Evolutionary conservation across 177 flowering plant genomes (phyloP), one percentile per base, ranked within the genome.

Genomic region (Vitis hybrid): DNA sequence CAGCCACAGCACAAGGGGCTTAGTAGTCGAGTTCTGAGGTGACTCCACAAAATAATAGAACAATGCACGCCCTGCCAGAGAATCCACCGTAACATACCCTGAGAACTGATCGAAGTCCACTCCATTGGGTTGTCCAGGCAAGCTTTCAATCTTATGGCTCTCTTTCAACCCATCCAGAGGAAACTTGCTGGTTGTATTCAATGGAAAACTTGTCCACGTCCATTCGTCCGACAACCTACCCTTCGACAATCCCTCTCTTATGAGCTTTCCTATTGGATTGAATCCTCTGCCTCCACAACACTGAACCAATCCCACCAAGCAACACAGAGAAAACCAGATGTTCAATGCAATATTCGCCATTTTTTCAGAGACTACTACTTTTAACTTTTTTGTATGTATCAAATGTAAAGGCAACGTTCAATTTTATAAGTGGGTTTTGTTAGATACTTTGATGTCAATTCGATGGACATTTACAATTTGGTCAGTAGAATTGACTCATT

Each of bases 11-110:
- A 83, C 66, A 16, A 85, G 78, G 64, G 87, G 88, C 3, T 84
- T 83, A 18, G 81, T 60, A 5, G 84, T 66, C 60, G 84, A 64
- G 64, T 78, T 51, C 9, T 65, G 52, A 26, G 81, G 74, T 13
- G 87, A 72, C 78, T 85, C 90, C 0, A 73, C 85, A 53, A 86
- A 85, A 48, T 83, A 85, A 64, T 84, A 86, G 72, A 84, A 85
- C 66, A 85, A 67, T 5, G 86, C 82, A 49, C 83, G 73, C 62
- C 86, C 86, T 8, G 77, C 76, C 39, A 65, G 61, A 1, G 78
- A 72, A 53, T 83, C 83, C 1, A 83, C 86, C 0, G 86, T 85
- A 2, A 87, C 79, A 48, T 85, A 84, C 5, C 90, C 87, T 2
- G 80, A 67, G 62, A 83, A 85, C 70, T 84, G 90, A 55, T 75